phyloP scores from a whole-genome alignment of 805 yeast species.

The Millerozyma acaciae region DNA sequence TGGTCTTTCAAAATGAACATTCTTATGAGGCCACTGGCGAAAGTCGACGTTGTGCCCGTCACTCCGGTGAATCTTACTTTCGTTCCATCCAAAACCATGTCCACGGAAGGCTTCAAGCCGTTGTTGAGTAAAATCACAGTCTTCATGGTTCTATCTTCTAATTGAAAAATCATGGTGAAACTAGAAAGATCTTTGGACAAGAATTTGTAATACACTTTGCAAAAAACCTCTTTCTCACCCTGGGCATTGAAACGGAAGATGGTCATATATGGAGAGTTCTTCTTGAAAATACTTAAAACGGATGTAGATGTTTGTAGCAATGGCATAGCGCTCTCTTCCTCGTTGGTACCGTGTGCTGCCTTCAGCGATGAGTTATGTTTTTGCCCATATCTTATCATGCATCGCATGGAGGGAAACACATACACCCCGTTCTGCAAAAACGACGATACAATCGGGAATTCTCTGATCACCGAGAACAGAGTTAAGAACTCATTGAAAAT shows the following conservation, averaged over 20 bases:
- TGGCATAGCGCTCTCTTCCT: slow-evolving; percentile 8
- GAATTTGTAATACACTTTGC: slow-evolving; percentile 28
- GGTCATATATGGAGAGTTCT: slow-evolving; percentile 27
- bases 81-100: slow-evolving; percentile 22
- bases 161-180: slow-evolving; percentile 21
- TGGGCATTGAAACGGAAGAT: slow-evolving; percentile 11
- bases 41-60: slow-evolving; percentile 32
- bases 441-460: slow-evolving; percentile 17
- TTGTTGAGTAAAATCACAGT: slow-evolving; percentile 22
- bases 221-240: slow-evolving; percentile 17
- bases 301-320: slow-evolving; percentile 19
- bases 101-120: slow-evolving; percentile 28
- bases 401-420: slow-evolving; percentile 11
- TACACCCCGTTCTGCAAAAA: slow-evolving; percentile 18
- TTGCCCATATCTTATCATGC: slow-evolving; percentile 8
- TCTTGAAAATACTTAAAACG: slow-evolving; percentile 21
- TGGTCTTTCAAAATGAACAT: slow-evolving; percentile 16
- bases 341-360: neutral
- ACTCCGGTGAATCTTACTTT: slow-evolving; percentile 29
- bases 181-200: slow-evolving; percentile 25
- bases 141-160: slow-evolving; percentile 5
- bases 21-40: slow-evolving; percentile 28
- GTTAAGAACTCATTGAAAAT: slow-evolving; percentile 13
- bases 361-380: slow-evolving; percentile 1
- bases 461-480: slow-evolving; percentile 8